phyloP scores from a whole-genome alignment of 2,329 filamentous ascomycete species.

The Alternaria sp. region DNA sequence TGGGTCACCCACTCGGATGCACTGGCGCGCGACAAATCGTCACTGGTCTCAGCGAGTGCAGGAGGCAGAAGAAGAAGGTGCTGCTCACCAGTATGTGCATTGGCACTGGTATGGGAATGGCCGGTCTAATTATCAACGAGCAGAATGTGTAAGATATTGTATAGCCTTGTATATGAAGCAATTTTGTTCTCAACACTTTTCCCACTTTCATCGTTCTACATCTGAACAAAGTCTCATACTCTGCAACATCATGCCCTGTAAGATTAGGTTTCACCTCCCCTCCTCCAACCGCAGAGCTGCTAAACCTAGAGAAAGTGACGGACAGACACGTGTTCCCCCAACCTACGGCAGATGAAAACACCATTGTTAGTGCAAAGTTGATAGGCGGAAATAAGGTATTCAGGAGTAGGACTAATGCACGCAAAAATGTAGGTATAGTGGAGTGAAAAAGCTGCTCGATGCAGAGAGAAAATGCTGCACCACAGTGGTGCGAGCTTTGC shows the following conservation, averaged over 20 bases:
- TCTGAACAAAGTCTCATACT: not conserved
- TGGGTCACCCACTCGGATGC: slow-evolving; percentile 82
- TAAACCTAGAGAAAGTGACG: not conserved
- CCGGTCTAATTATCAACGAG: slow-evolving; percentile 71
- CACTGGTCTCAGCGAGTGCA: slow-evolving; percentile 85
- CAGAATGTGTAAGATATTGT: slow-evolving; percentile 48
- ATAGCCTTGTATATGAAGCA: not conserved
- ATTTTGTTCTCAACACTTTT: not conserved
- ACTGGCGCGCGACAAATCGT: slow-evolving; percentile 85
- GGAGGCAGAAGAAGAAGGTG: slow-evolving; percentile 87
- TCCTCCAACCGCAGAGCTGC: not conserved
- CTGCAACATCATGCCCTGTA: not conserved
- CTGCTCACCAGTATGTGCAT: slow-evolving; percentile 91
- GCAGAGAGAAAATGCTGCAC: slow-evolving; percentile 3
- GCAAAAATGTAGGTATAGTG: not conserved
- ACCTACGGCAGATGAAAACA: not conserved
- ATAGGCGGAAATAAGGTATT: not conserved
- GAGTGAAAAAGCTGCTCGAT: not conserved
- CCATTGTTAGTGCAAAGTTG: too few relatives aligned
- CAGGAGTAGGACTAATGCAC: not conserved
- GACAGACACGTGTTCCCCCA: not conserved
- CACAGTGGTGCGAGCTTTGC: slow-evolving; percentile 13
- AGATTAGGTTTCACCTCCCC: not conserved
- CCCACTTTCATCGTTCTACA: not conserved
- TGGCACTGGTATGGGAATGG: slow-evolving; percentile 73